Percentiles rank a stretch among this genome's conserved stretches.
phyloP scores from a whole-genome alignment of 2,329 filamentous ascomycete genomes.

The Grosmannia huntii region DNA sequence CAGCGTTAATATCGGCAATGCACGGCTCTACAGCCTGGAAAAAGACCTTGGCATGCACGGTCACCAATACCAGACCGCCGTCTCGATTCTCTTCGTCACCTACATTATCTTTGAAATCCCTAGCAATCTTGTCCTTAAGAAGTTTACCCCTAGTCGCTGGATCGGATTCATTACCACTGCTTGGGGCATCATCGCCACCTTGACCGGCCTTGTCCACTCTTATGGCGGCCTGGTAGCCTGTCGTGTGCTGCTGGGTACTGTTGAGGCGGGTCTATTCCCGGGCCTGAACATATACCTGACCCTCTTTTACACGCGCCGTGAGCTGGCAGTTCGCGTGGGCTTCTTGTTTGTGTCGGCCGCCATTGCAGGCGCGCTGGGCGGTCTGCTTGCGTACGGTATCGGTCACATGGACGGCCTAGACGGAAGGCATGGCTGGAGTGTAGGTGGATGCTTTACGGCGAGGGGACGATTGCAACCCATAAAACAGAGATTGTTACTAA shows the following conservation, averaged over 20 bases:
- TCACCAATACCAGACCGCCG: constrained; percentile 57
- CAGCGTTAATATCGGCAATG: constrained; percentile 57
- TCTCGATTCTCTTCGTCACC: constrained; percentile 56
- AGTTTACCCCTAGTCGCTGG: constrained; percentile 48
- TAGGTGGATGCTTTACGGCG: background rate
- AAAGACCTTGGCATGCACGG: constrained; percentile 45
- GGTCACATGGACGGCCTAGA: constrained; percentile 56
- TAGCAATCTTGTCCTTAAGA: constrained; percentile 51
- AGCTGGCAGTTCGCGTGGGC: constrained; percentile 59
- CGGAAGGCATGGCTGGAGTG: constrained; percentile 54
- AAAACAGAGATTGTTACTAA: background rate
- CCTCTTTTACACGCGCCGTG: constrained; percentile 62
- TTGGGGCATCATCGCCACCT: constrained; percentile 58
- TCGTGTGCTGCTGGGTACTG: constrained; percentile 52
- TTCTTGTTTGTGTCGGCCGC: constrained; percentile 62
- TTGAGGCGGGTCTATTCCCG: constrained; percentile 60
- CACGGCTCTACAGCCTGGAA: constrained; percentile 50
- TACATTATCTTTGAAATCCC: constrained; percentile 51
- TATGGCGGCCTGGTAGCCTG: constrained; percentile 56
- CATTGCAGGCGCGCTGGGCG: constrained; percentile 58
- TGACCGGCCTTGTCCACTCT: constrained; percentile 53
- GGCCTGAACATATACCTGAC: constrained; percentile 58
- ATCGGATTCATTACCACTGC: constrained; percentile 49
- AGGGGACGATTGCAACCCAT: background rate
- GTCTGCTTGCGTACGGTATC: constrained; percentile 61